Evolutionary conservation across 2,329 filamentous ascomycete species (phyloP).

Genomic region (Cadophora luteo-olivacea): DNA sequence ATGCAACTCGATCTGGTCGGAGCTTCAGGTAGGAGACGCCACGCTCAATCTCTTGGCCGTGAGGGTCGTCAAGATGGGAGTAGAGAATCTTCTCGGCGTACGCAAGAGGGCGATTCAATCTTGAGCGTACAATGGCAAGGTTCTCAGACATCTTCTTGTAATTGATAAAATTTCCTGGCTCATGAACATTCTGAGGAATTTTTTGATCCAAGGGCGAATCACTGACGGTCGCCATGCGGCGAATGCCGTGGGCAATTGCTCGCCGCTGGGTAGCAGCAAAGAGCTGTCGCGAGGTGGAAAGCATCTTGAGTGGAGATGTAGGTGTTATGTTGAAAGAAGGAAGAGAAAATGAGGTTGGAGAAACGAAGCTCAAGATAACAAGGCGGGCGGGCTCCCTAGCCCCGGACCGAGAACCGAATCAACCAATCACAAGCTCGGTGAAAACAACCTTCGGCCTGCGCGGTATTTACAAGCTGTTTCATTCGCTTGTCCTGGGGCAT

Average conservation of each 20-base stretch:
- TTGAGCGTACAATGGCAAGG: slow-evolving; percentile 84
- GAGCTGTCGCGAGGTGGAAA: slow-evolving; percentile 71
- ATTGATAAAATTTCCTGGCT: slow-evolving; percentile 97
- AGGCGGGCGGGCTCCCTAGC: slow-evolving; percentile 10
- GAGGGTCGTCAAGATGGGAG: slow-evolving; percentile 96
- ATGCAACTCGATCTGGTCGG: slow-evolving; percentile 95
- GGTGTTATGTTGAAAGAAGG: slow-evolving; percentile 29
- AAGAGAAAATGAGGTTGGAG: slow-evolving; percentile 26
- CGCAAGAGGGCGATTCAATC: slow-evolving; percentile 91
- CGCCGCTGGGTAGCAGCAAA: slow-evolving; percentile 70
- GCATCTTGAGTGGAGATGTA: slow-evolving; percentile 56
- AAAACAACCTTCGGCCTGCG: slow-evolving; percentile 15
- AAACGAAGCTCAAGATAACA: slow-evolving; percentile 19
- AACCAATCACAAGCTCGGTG: slow-evolving; percentile 11
- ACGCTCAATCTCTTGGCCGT: slow-evolving; percentile 95
- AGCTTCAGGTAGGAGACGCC: slow-evolving; percentile 96
- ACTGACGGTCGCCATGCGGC: slow-evolving; percentile 83
- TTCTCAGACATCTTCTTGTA: slow-evolving; percentile 99
- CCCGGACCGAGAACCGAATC: slow-evolving; percentile 15
- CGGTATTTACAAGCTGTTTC: slow-evolving; percentile 3
- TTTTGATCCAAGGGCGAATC: slow-evolving; percentile 90
- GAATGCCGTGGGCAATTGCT: slow-evolving; percentile 65
- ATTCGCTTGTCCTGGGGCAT: slow-evolving; percentile 9
- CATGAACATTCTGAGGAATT: slow-evolving; percentile 97
- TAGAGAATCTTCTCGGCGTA: slow-evolving; percentile 99